phyloP scores from a whole-genome alignment of 352 stramenopile species.

The Phytopythium litorale region DNA sequence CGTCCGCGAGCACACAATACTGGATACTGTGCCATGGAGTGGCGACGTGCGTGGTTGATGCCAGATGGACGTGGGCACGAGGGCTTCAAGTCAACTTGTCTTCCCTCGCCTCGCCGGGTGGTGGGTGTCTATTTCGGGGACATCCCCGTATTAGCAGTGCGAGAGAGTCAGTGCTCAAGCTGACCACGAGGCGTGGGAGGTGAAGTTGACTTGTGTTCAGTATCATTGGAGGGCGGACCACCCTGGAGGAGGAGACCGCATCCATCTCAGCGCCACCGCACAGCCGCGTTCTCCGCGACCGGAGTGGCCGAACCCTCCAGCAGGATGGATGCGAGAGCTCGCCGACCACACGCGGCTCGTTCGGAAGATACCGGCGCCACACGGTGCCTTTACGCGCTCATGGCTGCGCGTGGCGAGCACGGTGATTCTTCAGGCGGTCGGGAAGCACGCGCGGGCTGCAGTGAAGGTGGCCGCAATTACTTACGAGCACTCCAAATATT shows the following conservation, averaged over 20 bases:
- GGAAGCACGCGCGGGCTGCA: not conserved
- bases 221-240: not conserved
- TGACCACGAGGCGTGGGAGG: not conserved
- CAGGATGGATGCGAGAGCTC: constrained; percentile 1
- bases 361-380: not conserved
- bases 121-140: not conserved
- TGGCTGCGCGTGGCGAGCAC: not conserved
- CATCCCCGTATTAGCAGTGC: not conserved
- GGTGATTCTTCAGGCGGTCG: not conserved
- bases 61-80: not conserved
- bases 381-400: not conserved
- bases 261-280: not conserved
- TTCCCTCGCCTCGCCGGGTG: not conserved
- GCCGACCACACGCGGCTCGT: not conserved
- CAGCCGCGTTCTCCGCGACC: not conserved
- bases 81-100: not conserved
- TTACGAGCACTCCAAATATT: not conserved
- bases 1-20: too few species aligned
- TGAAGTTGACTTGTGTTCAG: not conserved
- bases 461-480: not conserved
- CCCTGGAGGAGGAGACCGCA: not conserved
- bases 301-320: not conserved
- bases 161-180: not conserved
- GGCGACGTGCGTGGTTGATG: not conserved
- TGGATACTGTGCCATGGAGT: not conserved